Conservation (phyloP, 1,139 yeast species). For the Candida tropicalis region DNA sequence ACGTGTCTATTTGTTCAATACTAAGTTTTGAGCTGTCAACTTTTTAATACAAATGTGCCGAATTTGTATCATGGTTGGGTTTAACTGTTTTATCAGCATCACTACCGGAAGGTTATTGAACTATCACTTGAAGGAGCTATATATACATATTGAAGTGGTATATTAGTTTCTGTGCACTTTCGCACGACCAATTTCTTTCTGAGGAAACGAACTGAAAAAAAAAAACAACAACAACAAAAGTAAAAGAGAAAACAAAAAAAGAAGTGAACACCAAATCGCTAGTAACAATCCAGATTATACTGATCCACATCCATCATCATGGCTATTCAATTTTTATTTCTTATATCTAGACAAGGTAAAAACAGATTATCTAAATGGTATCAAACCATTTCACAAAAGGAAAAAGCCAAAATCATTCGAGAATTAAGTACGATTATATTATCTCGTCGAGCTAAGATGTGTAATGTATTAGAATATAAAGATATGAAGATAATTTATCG, state of each 20-base stretch:
- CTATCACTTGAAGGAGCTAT: too few relatives aligned
- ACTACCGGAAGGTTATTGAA: too few relatives aligned
- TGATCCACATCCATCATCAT: constrained; percentile 23
- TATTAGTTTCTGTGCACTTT: too few relatives aligned
- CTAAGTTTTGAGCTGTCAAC: too few relatives aligned
- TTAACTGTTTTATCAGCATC: too few relatives aligned
- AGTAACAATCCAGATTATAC: neutral
- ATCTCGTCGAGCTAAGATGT: constrained; percentile 89
- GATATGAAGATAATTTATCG: constrained; percentile 88
- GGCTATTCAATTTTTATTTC: constrained; percentile 76
- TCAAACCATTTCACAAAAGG: constrained; percentile 75
- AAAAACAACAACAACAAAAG: neutral
- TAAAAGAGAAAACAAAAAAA: neutral
- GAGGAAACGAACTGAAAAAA: neutral
- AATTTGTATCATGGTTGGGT: too few relatives aligned
- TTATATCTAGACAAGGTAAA: constrained; percentile 93
- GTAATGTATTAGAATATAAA: constrained; percentile 89
- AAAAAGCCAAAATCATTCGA: constrained; percentile 78
- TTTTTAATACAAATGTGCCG: too few relatives aligned
- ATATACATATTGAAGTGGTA: too few relatives aligned
- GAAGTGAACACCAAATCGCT: neutral
- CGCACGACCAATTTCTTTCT: neutral
- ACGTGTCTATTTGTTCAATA: too few relatives aligned
- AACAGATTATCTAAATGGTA: constrained; percentile 95
- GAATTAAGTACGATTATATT: constrained; percentile 87